Evolutionary conservation across 352 stramenopile species (phyloP).

Genomic region (Saprolegnia parasitica): DNA sequence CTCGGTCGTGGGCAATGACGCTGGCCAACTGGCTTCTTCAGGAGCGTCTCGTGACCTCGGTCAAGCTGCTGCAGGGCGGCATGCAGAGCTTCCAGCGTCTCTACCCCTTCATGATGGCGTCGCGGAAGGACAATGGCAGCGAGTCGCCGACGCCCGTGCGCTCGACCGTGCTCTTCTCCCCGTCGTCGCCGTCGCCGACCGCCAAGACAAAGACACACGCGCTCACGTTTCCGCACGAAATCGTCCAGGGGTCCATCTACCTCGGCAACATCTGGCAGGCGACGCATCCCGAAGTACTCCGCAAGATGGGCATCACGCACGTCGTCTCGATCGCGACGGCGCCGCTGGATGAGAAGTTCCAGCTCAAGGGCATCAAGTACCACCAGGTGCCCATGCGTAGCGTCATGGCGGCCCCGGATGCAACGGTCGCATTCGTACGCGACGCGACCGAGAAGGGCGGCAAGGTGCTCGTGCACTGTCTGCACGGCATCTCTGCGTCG

Average conservation of each 20-base stretch:
- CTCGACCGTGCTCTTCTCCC: slow-evolving; percentile 11
- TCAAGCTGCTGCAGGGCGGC: slow-evolving; percentile 41
- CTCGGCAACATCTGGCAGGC: slow-evolving; percentile 76
- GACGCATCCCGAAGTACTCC: slow-evolving; percentile 44
- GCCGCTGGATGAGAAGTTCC: slow-evolving; percentile 55
- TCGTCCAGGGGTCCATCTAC: slow-evolving; percentile 57
- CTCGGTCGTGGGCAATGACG: slow-evolving; percentile 38
- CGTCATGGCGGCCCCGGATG: slow-evolving; percentile 46
- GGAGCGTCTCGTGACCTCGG: slow-evolving; percentile 42
- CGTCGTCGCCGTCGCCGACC: background rate
- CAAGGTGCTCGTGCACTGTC: slow-evolving; percentile 73
- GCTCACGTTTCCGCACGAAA: slow-evolving; percentile 67
- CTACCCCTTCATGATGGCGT: slow-evolving; percentile 68
- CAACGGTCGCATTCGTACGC: slow-evolving; percentile 46
- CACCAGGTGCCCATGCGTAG: slow-evolving; percentile 58
- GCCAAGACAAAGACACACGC: background rate
- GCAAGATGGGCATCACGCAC: slow-evolving; percentile 64
- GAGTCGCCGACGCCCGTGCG: slow-evolving; percentile 34
- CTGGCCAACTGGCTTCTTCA: slow-evolving; percentile 44
- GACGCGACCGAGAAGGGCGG: slow-evolving; percentile 25
- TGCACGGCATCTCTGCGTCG: slow-evolving; percentile 75
- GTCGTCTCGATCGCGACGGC: slow-evolving; percentile 54
- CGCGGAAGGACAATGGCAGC: slow-evolving; percentile 26
- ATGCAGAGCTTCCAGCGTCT: slow-evolving; percentile 41
- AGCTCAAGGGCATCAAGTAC: slow-evolving; percentile 40